Base-by-base conservation (phyloP, 139 green algal genomes). In the Limnomonas spitsbergensis region DNA sequence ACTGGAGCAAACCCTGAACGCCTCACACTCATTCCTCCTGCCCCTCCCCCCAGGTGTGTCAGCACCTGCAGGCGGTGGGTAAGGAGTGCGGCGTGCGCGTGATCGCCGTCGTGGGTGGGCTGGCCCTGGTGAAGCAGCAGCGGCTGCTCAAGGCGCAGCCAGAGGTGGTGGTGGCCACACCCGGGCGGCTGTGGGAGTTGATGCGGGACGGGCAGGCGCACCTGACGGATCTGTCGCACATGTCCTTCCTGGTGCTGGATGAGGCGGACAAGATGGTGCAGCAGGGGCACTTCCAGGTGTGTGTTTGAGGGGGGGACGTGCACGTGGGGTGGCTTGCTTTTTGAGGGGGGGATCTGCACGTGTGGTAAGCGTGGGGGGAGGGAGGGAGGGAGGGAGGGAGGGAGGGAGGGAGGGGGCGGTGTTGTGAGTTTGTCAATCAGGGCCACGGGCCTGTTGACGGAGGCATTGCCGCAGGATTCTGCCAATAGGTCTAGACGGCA, bases 201-300 rank as follows among this genome's bases (percentile, higher is more conserved):
- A 97, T 98, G 87, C 74, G 87, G 3, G 85, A 90, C 14, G 56
- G 34, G 31, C 66, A 73, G 20, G 35, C 74, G 34, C 90, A 96
- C 75, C 76, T 97, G 37, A 80, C 73, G 1, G 76, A 97, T 75
- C 73, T 97, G 31, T 66, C 36, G 4, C 6, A 36, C 3, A 88
- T 98, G 32, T 80, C 54, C 32, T 97, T 97, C 83, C 88, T 99
- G 39, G 94, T 98, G 54, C 82, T 98, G 36, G 95, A 99, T 81
- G 95, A 99, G 80, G 95, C 95, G 2, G 96, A 99, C 83, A 87
- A 95, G 26, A 99, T 99, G 96, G 90, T 97, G 66, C 83, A 92
- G 80, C 82, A 90, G 54, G 86, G 84, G 31, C 82, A 85, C 67
- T 88, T 85, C 40, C 76, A 85, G 82, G 82, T 84, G 75, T n/a